Base-by-base conservation (phyloP, 768 basidiomycete species). In the Kwoniella dendrophila region DNA sequence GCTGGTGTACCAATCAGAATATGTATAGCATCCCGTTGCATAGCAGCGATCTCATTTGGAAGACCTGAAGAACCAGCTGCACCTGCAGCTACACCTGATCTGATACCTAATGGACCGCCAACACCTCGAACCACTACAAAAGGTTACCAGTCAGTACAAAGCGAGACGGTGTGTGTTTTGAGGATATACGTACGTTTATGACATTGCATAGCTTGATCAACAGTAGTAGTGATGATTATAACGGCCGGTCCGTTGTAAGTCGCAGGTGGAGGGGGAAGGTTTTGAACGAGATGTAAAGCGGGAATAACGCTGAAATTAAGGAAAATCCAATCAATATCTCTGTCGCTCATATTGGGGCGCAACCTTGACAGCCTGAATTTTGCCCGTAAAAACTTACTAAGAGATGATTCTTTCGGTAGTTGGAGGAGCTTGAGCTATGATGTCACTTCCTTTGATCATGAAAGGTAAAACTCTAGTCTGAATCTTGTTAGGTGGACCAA, bases 401-500 rank as follows among this genome's bases (percentile, higher is more conserved):
- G 94, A 92, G 24, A 95, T 94, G 71, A 99, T 99, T 47, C 96
- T 85, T 78, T 99, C 96, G 78, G 97, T 95, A 0, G 96, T 98
- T 0, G 96, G 94, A 48, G 96, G 96, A 10, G 95, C 96, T 80
- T 99, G 96, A 8, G 95, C 94, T 72, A 99, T 98, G 74, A 98
- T 97, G 72, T 99, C 96, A 36, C 92, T 86, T 7, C 92, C 94
- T 66, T 73, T 74, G 44, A 98, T 83, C 62, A 99, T 86, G 81
- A 97, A 97, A 6, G 96, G 96, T 51, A 99, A 82, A 45, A 96
- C 94, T 49, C 95, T 86, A 75, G 95, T 92, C 80, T 98, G 96
- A 68, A 99, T 96, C 83, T 99, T 99, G 80, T 97, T 97, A 5
- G 96, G 96, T 1, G 96, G 96, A 0, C 95, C 94, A 64, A 98